Evolutionary conservation across 192 early-diverging fungal species (phyloP).

Genomic region (Mortierella hygrophila): DNA sequence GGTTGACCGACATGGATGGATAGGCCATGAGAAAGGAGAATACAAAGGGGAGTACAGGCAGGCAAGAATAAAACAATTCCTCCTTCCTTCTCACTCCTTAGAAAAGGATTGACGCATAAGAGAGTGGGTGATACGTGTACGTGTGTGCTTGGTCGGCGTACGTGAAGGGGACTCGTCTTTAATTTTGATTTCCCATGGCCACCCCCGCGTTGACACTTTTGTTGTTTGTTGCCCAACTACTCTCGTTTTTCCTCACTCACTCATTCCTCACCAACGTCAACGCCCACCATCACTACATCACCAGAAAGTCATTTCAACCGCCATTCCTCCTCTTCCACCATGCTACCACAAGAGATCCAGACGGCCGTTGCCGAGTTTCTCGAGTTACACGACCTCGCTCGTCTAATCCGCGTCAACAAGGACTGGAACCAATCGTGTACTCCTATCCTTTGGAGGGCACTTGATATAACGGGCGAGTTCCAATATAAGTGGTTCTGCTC

Average conservation of each 20-base stretch:
- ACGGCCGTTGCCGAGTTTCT: background rate
- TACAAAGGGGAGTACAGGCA: background rate
- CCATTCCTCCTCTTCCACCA: background rate
- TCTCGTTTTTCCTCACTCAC: background rate
- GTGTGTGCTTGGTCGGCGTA: background rate
- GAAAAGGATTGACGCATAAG: background rate
- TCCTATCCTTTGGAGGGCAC: background rate
- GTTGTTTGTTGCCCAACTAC: background rate
- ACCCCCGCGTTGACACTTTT: background rate
- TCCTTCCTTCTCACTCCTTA: background rate
- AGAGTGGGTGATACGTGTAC: background rate
- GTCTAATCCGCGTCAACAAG: background rate
- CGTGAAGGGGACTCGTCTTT: background rate
- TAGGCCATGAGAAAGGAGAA: background rate
- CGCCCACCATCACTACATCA: background rate
- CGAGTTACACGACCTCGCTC: background rate
- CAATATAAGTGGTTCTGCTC: background rate
- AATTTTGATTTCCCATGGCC: background rate
- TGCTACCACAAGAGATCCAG: background rate
- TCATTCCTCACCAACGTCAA: background rate
- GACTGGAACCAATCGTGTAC: background rate
- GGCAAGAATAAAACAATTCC: background rate
- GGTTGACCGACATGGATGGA: background rate
- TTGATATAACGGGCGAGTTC: background rate
- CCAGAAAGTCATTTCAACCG: background rate